Base-by-base conservation (phyloP, 2,329 filamentous ascomycete genomes). In the Talaromyces islandicus region DNA sequence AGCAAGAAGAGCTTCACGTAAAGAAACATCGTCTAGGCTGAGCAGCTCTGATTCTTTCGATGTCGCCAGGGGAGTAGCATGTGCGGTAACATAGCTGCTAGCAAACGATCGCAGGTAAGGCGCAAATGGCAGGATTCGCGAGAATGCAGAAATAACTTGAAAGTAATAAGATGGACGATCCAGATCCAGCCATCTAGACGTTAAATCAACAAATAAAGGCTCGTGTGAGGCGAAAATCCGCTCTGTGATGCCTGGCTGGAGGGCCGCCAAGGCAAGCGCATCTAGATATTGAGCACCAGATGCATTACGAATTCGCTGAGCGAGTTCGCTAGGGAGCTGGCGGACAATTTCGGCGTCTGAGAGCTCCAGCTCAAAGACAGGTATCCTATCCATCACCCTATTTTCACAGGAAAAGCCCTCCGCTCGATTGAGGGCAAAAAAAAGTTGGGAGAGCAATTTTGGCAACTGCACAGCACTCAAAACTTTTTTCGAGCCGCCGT, bases 81-180 rank as follows among this genome's bases (percentile, higher is more conserved):
- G 67, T 62, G 68, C 70, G 57, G 68, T 63, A 54, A 73, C 67
- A 66, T 74, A 71, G 68, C 80, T 79, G 74, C 87, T 83, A 63
- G 91, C 83, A 72, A 92, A 90, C 62, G 86, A 83, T 57, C 88
- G 86, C 50, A 97, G 80, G 70, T 93, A 86, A 56, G 91, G 89
- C 65, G 90, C 89, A 79, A 94, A 88, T 19, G 91, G 90, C 67
- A 97, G 74, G 64, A 96, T 82, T 69, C 89, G 84, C 62, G 90
- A 88, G 77, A 96, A 89, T 32, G 90, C 88, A 59, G 87, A 83
- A 64, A 93, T 82, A 57, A 88, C 71, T 61, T 69, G 70, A 60
- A 72, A 65, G 62, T 67, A 69, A 63, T 75, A 71, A 58, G 66
- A 62, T 55, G 71, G 65, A 54, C 68, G 64, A 64, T 76, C 69